A percentile compares a stretch with the other conserved stretches of the same genome.
Conservation (phyloP, 805 yeast genomes). For the Spathaspora sp. region DNA sequence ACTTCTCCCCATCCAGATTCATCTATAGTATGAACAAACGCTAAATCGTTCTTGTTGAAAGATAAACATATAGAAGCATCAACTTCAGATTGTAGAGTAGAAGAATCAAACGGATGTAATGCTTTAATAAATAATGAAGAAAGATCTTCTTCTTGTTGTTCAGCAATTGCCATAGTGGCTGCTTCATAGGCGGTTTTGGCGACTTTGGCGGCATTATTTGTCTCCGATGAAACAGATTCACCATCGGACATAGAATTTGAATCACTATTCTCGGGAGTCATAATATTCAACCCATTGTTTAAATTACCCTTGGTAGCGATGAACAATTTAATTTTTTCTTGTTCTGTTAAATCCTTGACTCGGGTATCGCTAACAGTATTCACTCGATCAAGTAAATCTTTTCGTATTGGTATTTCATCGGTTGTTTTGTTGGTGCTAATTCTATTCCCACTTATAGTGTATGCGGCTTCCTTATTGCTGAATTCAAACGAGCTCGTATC, state of each 20-base stretch:
- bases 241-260: neutral
- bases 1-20: conserved; percentile 90
- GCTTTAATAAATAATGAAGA: conserved; percentile 56
- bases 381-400: conserved; percentile 21
- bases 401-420: conserved; percentile 23
- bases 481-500: conserved; percentile 5
- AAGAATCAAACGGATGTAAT: conserved; percentile 54
- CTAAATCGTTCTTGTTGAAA: conserved; percentile 64
- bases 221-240: neutral
- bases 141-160: conserved; percentile 40
- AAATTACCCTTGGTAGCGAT: conserved; percentile 9
- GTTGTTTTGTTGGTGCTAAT: neutral
- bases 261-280: neutral
- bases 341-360: conserved; percentile 10
- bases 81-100: conserved; percentile 56
- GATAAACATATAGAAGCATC: conserved; percentile 74
- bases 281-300: conserved; percentile 21
- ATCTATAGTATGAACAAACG: conserved; percentile 75
- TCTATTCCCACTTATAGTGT: conserved; percentile 14
- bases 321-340: conserved; percentile 14
- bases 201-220: neutral
- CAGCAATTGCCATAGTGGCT: neutral
- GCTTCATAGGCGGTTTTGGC: neutral
- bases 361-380: conserved; percentile 10
- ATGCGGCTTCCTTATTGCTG: conserved; percentile 4